phyloP scores from a whole-genome alignment of 495 filamentous ascomycete genomes.

The Hypoxylon fuscum region DNA sequence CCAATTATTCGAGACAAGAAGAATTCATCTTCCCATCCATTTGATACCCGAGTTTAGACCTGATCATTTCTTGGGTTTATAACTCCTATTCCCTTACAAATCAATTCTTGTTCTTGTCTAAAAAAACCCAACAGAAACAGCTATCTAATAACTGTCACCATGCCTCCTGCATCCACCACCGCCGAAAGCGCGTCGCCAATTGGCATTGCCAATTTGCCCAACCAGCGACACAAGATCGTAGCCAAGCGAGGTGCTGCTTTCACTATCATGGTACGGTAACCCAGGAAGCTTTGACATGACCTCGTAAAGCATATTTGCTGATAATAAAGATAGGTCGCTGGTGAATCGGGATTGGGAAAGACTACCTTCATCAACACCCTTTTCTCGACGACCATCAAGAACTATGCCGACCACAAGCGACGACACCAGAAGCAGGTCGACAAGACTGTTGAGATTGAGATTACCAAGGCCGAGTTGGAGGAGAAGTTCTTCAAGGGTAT shows the following conservation, averaged over 20 bases:
- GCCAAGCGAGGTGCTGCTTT: slow-evolving; percentile 98
- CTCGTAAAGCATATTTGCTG: slow-evolving; percentile 39
- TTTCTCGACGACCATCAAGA: slow-evolving; percentile 99
- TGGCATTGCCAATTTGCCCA: slow-evolving; percentile 99
- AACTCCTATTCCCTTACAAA: slow-evolving; percentile 13
- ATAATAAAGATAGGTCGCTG: slow-evolving; percentile 76
- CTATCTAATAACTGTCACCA: slow-evolving; percentile 53
- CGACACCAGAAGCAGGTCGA: slow-evolving; percentile 98
- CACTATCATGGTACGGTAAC: slow-evolving; percentile 88
- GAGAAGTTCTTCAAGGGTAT: slow-evolving; percentile 99
- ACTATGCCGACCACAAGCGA: slow-evolving; percentile 98
- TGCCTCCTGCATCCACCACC: slow-evolving; percentile 78
- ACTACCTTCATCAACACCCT: slow-evolving; percentile 99
- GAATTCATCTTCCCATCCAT: slow-evolving; percentile 5
- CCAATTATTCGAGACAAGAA: slow-evolving; percentile 10
- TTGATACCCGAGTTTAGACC: slow-evolving; percentile 10
- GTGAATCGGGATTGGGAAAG: slow-evolving; percentile 98
- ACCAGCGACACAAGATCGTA: slow-evolving; percentile 99
- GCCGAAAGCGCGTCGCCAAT: slow-evolving; percentile 91
- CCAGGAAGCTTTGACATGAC: background rate
- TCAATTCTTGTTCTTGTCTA: slow-evolving; percentile 42
- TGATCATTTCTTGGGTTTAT: slow-evolving; percentile 25
- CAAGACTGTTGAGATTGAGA: slow-evolving; percentile 99
- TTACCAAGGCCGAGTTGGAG: slow-evolving; percentile 98
- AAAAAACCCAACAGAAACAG: slow-evolving; percentile 4